Conservation (phyloP, 495 filamentous ascomycete genomes). For the Melanomma pulvis-pyrius region DNA sequence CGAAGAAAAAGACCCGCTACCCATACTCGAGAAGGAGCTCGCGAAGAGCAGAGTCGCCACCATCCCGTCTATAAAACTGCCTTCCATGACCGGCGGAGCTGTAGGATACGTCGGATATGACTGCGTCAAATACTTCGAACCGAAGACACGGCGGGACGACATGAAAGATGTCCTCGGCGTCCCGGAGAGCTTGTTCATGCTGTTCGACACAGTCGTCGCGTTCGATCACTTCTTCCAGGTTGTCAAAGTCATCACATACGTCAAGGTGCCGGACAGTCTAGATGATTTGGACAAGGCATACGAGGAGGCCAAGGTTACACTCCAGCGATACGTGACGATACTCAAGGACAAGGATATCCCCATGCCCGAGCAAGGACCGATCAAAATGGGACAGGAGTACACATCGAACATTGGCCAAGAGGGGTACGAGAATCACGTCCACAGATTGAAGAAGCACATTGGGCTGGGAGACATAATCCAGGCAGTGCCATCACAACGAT, state of each 20-base stretch:
- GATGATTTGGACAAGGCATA: constrained; percentile 64
- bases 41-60: constrained; percentile 72
- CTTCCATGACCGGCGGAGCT: constrained; percentile 85
- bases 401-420: constrained; percentile 88
- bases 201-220: constrained; percentile 92
- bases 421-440: constrained; percentile 88
- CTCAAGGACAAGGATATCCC: constrained; percentile 74
- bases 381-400: constrained; percentile 72
- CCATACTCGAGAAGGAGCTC: constrained; percentile 77
- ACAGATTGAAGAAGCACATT: constrained; percentile 81
- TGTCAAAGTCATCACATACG: constrained; percentile 89
- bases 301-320: constrained; percentile 60
- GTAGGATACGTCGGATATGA: constrained; percentile 98
- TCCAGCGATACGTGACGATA: constrained; percentile 67
- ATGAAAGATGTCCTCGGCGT: constrained; percentile 86
- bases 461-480: constrained; percentile 92
- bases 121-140: constrained; percentile 96
- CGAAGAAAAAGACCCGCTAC: constrained; percentile 77
- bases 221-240: constrained; percentile 94
- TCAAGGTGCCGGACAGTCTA: constrained; percentile 64
- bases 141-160: constrained; percentile 74
- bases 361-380: constrained; percentile 73
- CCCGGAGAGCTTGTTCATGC: constrained; percentile 95
- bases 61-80: constrained; percentile 77
- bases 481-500: constrained; percentile 89